Evolutionary conservation across 2,329 filamentous ascomycete species (phyloP), one percentile per base, ranked within the genome.

Genomic region (Fusarium nygamai): DNA sequence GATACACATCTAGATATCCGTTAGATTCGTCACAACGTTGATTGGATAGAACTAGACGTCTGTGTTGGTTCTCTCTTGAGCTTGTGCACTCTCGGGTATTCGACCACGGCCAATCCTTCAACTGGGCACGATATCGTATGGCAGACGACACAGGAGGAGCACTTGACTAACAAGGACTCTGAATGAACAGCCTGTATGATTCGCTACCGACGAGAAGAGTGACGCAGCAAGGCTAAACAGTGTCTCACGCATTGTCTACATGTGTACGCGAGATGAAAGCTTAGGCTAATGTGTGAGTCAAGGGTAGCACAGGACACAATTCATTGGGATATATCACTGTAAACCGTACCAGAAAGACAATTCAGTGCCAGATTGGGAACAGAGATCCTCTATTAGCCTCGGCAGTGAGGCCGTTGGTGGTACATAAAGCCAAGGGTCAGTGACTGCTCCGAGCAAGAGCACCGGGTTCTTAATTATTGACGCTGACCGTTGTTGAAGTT

Each of bases 81-180:
- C 19, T 41, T 66, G 67, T 70, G n/a, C 38, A 29, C 33, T 67
- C 44, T 70, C 67, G 53, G 67, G 27, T 70, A 43, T 54, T 39
- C 33, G 47, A 56, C 24, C 31, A 33, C 22, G 27, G 34, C 47
- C 36, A 68, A 63, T 56, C 53, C 41, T 29, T 29, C n/a, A 31
- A 39, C 4, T 34, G n/a, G 36, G 29, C 22, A 64, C n/a, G 8
- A 34, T 31, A 20, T 41, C 24, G 53, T 33, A 38, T 68, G 16
- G 31, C 41, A 62, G 20, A 33, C 12, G 24, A 43, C 14, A 16
- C 24, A 29, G 19, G 2, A 33, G 6, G 14, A 34, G 36, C 19
- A 48, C 19, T 47, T 47, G n/a, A 54, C 20, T 31, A 7, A 19
- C 14, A 53, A 41, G 10, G 14, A 5, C 14, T 16, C 8, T 34